Conservation (phyloP, 768 basidiomycete genomes). For the Podaxis sp. region DNA sequence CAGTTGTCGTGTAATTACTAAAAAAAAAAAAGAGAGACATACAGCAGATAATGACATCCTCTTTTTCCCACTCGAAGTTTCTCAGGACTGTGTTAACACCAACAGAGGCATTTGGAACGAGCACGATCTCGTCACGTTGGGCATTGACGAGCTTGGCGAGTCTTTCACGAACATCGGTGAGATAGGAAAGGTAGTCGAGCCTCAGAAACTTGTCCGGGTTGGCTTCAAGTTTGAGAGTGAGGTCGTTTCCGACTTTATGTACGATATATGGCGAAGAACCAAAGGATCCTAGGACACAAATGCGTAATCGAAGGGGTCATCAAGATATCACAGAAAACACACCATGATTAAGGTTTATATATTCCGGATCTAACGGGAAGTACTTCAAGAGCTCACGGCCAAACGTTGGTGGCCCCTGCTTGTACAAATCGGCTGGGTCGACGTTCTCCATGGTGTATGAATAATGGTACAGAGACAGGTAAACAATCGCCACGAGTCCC, state of each 20-base stretch:
- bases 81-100: constrained; percentile 66
- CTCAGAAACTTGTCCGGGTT: constrained; percentile 60
- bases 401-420: constrained; percentile 37
- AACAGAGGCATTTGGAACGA: constrained; percentile 61
- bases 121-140: constrained; percentile 54
- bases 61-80: constrained; percentile 67
- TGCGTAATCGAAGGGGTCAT: neutral
- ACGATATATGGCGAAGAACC: constrained; percentile 59
- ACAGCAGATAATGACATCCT: constrained; percentile 69
- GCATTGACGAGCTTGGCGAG: constrained; percentile 54
- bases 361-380: constrained; percentile 56
- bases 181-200: constrained; percentile 31
- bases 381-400: constrained; percentile 56
- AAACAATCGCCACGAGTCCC: neutral
- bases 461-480: neutral
- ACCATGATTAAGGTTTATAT: constrained; percentile 70
- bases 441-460: constrained; percentile 2
- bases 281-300: constrained; percentile 47
- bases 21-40: constrained; percentile 23
- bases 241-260: constrained; percentile 39
- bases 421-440: constrained; percentile 5
- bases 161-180: constrained; percentile 40
- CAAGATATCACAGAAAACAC: constrained; percentile 9
- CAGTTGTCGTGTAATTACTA: constrained; percentile 16
- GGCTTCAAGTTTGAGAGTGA: constrained; percentile 43